Percentiles rank a stretch among this genome's conserved stretches.
Evolutionary conservation across 2,329 filamentous ascomycete genomes (phyloP).

Genomic region (Verticillium zaregamsianum): DNA sequence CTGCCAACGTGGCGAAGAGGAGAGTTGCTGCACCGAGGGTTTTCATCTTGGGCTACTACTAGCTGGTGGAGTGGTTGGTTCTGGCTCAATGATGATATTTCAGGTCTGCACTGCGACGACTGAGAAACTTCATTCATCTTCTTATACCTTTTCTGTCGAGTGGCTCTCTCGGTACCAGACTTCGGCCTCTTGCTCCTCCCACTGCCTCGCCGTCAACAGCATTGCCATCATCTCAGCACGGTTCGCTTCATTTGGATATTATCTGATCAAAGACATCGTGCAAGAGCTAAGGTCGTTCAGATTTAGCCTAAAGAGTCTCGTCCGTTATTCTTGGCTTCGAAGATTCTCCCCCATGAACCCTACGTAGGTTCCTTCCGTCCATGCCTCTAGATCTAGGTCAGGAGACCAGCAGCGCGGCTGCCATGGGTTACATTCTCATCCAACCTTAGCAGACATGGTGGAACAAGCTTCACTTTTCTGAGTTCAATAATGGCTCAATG

Average conservation of each 20-base stretch:
- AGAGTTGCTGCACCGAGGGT: constrained; percentile 4
- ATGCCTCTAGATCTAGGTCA: no score
- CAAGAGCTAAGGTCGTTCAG: neutral
- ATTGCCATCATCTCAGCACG: neutral
- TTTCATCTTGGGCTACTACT: neutral
- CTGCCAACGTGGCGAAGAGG: constrained; percentile 7
- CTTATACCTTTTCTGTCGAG: no score
- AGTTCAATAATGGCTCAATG: no score
- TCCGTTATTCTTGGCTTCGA: neutral
- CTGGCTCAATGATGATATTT: no score
- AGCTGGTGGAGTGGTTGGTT: neutral
- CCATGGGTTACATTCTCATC: no score
- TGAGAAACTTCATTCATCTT: no score
- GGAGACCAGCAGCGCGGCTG: no score
- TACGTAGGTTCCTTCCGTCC: neutral
- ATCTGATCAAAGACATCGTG: neutral
- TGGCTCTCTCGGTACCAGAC: no score
- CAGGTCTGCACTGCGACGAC: no score
- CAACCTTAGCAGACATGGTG: no score
- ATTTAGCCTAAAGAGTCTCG: neutral
- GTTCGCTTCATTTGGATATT: neutral
- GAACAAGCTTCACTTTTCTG: no score
- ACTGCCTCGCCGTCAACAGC: neutral
- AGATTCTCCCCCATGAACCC: neutral
- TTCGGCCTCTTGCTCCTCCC: neutral